Evolutionary conservation across 306 rosid species (phyloP), one percentile per base, ranked within the genome.

Genomic region (Prunus armeniaca): DNA sequence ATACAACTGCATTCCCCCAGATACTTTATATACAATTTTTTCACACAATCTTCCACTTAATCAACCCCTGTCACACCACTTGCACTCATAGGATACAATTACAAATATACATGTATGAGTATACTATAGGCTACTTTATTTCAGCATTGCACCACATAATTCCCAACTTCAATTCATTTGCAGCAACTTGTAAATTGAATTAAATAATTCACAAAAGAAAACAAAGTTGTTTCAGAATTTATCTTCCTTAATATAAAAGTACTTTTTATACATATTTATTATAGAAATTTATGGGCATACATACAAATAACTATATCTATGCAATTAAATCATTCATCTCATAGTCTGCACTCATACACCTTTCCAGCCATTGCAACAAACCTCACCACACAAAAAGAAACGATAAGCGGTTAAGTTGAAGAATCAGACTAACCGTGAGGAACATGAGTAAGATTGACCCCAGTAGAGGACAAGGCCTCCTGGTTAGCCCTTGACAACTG

Each of bases 401-500:
- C 13, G n/a, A 45, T 30, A 49, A 74, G 55, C 50, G 6, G 43
- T 0, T 43, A 43, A 50, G 57, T 1, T 22, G 6, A 69, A 28
- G 58, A 25, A 43, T 25, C 11, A 68, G 58, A 49, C 65, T 0
- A 67, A 95, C 99, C 93, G 9, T 80, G 46, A 19, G 93, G 96
- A 73, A 92, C 66, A 80, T 90, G 97, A 3, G 82, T 61, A 64
- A 95, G 87, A 84, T 79, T 88, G 79, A 95, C 73, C 30, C 98
- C 97, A 15, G 93, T 92, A 22, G 83, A 82, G 2, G 91, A 85
- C 52, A 95, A 88, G 9, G 91, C 91, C 81, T 86, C 97, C 80
- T 95, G 98, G 41, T 86, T 86, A 11, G 74, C 0, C 24, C 81
- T 82, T 0, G 96, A 83, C 60, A 95, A 92, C 77, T 82, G 95